phyloP scores from a whole-genome alignment of 345 rosid genomes.

The Xanthoceras sorbifolium region DNA sequence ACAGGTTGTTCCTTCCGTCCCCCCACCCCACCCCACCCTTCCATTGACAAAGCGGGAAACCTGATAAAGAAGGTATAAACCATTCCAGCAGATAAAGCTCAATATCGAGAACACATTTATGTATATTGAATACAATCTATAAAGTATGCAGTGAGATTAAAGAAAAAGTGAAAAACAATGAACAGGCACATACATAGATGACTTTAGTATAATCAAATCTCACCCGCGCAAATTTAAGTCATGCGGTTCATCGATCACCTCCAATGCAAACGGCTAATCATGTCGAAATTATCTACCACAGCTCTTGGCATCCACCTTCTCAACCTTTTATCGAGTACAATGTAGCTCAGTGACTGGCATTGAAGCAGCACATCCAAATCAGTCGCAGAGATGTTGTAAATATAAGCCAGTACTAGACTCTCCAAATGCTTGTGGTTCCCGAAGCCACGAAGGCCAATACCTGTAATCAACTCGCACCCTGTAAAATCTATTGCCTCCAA shows the following conservation, averaged over 20 bases:
- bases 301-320: constrained; percentile 34
- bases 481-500: constrained; percentile 42
- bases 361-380: constrained; percentile 30
- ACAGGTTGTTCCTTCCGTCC: too few species aligned
- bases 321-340: constrained; percentile 40
- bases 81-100: background rate
- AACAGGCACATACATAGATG: background rate
- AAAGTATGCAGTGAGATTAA: background rate
- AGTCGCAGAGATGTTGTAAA: constrained; percentile 23
- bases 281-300: constrained; percentile 28
- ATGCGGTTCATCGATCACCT: constrained; percentile 27
- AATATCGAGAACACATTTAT: background rate
- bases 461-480: constrained; percentile 45
- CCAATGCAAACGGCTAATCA: constrained; percentile 34
- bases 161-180: background rate
- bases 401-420: constrained; percentile 34
- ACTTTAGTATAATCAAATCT: background rate
- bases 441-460: constrained; percentile 39
- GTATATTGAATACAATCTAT: background rate
- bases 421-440: constrained; percentile 34
- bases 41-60: background rate
- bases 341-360: constrained; percentile 31
- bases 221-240: background rate
- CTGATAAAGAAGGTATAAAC: background rate
- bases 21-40: background rate